phyloP scores from a whole-genome alignment of 176 grass and related monocot genomes.

The Avena atlantica region DNA sequence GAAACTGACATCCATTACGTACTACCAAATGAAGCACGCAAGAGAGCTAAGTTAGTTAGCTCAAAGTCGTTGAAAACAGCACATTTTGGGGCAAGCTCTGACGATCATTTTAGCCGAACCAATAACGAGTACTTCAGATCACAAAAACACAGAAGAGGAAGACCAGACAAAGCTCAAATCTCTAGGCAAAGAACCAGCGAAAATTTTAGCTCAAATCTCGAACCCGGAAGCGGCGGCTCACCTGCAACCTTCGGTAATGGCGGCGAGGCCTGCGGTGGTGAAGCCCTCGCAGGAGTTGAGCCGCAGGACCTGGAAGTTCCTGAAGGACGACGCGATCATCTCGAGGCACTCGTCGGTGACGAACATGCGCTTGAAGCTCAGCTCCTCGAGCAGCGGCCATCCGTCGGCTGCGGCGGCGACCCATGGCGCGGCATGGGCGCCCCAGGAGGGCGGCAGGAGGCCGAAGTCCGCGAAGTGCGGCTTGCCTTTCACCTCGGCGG shows the following conservation, averaged over 20 bases:
- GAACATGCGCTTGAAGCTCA: slow-evolving; percentile 78
- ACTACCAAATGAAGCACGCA: slow-evolving; percentile 10
- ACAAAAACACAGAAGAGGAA: background rate
- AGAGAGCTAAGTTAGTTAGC: background rate
- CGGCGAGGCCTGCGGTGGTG: slow-evolving; percentile 64
- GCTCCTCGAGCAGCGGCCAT: slow-evolving; percentile 81
- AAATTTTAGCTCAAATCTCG: slow-evolving; percentile 27
- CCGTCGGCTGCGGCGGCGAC: slow-evolving; percentile 64
- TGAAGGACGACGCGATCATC: slow-evolving; percentile 65
- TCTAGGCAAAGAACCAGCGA: background rate
- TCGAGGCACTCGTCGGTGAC: slow-evolving; percentile 85
- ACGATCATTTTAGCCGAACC: background rate
- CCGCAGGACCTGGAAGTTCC: slow-evolving; percentile 70
- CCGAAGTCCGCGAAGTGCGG: slow-evolving; percentile 84
- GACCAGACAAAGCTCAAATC: slow-evolving; percentile 27
- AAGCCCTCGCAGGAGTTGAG: slow-evolving; percentile 78
- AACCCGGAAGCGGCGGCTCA: slow-evolving; percentile 5
- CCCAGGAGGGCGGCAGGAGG: slow-evolving; percentile 67
- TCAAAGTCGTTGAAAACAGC: slow-evolving; percentile 3
- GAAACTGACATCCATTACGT: background rate
- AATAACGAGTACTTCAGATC: slow-evolving; percentile 22
- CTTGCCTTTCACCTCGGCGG: slow-evolving; percentile 68
- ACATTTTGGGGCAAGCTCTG: background rate
- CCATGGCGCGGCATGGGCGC: slow-evolving; percentile 62
- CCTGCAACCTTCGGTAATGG: slow-evolving; percentile 77